Evolutionary conservation across 148 eudicot genomes (phyloP), one percentile per base, ranked within the genome.

Genomic region (Vaccinium corymbosum): DNA sequence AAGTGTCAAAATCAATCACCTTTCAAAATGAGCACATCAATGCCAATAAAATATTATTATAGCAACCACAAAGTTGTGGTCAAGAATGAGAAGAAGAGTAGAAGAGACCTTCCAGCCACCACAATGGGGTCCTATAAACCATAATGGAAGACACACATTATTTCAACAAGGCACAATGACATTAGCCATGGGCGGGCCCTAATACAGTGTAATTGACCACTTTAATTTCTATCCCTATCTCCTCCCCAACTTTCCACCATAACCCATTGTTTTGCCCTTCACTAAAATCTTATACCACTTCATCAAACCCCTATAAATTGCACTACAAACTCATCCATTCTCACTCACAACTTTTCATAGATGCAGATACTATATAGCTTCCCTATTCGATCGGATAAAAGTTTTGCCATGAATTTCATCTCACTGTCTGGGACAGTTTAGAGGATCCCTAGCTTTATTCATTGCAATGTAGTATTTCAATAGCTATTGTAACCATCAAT

Each of bases 231-330:
- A 17, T 12, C 56, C 29, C 29, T 14, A 48, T n/a, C 55, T 32
- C 55, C 57, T 4, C 79, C 49, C 55, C 79, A 14, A 49, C 61
- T 52, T 76, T 4, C 14, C 19, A 20, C 80, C 13, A 6, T 15
- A 32, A 1, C 49, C 10, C 7, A 13, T n/a, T 52, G 17, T 38
- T 17, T 52, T 25, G 1, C 10, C 29, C 17, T 1, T 27, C 0
- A 2, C 32, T 25, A 35, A 19, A 32, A 42, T 42, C 46, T 38
- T 35, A 35, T 35, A 72, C 29, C 20, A 1, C 57, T 20, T 13
- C 42, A 25, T 11, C 72, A 25, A 66, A 9, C 61, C 17, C 22
- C 80, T 78, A 78, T 78, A 78, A 78, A 78, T 78, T 6, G 71
- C 70, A 17, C 29, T 1, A 64, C 17, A 19, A 80, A 0, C 29